These are phyloP conservation scores for Naganishia friedmannii DNA, from an alignment of 768 basidiomycete species.

Conservation along the genomic window DNA sequence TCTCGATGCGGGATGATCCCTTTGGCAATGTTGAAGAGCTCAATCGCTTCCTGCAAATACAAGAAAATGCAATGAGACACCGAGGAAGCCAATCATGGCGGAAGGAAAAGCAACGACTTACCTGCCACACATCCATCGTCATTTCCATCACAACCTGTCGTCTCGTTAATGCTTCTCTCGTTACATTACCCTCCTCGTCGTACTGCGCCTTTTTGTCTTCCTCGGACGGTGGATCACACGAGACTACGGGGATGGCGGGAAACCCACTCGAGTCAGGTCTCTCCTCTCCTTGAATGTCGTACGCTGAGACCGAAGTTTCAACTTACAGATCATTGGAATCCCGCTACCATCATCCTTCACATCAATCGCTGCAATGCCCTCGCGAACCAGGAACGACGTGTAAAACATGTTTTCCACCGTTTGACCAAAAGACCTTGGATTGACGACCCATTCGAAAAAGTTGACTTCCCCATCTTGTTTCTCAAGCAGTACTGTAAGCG, in stretches of 20 bases:
- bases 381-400: slow-evolving; percentile 84
- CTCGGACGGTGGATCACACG: slow-evolving; percentile 10
- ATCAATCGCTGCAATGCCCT: slow-evolving; percentile 58
- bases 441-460: slow-evolving; percentile 80
- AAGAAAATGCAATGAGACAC: neutral
- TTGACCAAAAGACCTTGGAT: slow-evolving; percentile 86
- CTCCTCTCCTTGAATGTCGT: neutral
- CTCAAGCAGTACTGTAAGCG: neutral
- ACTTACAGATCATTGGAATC: slow-evolving; percentile 71
- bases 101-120: slow-evolving; percentile 53
- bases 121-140: slow-evolving; percentile 85
- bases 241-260: neutral
- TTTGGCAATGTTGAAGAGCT: slow-evolving; percentile 75
- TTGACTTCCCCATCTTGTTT: slow-evolving; percentile 13
- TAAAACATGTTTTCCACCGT: slow-evolving; percentile 97
- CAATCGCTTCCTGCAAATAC: slow-evolving; percentile 69
- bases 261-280: neutral
- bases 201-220: slow-evolving; percentile 42
- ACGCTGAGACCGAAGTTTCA: neutral
- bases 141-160: slow-evolving; percentile 88
- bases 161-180: slow-evolving; percentile 62
- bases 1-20: slow-evolving; percentile 70
- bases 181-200: slow-evolving; percentile 48
- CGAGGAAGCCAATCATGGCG: neutral
- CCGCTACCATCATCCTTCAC: slow-evolving; percentile 57